Evolutionary conservation across 2,329 filamentous ascomycete species (phyloP), one percentile per base, ranked within the genome.

Genomic region (Fragosphaeria purpurea): DNA sequence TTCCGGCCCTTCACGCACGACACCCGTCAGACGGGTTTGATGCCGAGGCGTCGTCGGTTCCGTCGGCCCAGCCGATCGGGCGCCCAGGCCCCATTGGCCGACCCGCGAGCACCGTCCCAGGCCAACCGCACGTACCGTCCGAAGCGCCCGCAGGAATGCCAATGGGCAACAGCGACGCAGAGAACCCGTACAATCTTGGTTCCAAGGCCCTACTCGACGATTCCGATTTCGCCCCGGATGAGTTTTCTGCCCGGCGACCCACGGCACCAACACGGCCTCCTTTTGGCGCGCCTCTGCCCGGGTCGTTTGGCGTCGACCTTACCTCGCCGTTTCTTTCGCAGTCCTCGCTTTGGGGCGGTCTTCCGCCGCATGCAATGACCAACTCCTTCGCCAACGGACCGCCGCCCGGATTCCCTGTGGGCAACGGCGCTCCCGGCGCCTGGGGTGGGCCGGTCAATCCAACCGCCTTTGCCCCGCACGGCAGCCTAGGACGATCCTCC

Each of bases 121-220:
- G 76, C 11, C 74, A 73, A 43, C 69, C 70, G 46, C 60, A 59
- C 45, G 52, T 22, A 22, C 22, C 22, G 22, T 22, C 22, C 22
- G 22, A 22, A 22, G 22, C 22, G 22, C 22, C 59, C 53, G 55
- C 55, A 56, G 55, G 57, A 3, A 53, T 55, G 13, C 61, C 61
- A 2, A 55, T 60, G 7, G 53, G 51, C 8, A 68, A 71, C 33
- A 82, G 84, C 22, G 88, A 91, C 50, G 80, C 87, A 46, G 70
- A 86, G 50, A 85, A 82, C 55, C n/a, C 47, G 3, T 42, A 49
- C 54, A 89, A 93, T 59, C 75, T 98, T 32, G 93, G 93, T 10
- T 97, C 91, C 66, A 90, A 88, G 59, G 93, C 90, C 10, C 73
- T 98, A 10, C 73, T 97, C 44, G 84, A 84, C 54, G 89, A 94